These are phyloP conservation scores for Choiromyces venosus DNA, from an alignment of 495 filamentous ascomycete species.

Conservation along the genomic window DNA sequence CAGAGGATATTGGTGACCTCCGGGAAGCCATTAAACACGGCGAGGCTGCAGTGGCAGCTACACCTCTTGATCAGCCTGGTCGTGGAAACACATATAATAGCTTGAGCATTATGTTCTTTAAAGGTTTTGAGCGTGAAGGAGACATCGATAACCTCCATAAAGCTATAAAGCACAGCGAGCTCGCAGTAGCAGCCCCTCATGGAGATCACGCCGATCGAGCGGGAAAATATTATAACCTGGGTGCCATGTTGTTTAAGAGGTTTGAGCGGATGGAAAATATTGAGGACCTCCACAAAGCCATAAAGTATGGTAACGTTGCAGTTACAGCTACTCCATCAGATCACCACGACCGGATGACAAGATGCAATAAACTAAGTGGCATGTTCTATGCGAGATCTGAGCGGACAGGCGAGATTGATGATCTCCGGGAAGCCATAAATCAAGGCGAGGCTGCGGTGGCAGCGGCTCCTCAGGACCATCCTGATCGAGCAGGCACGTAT, in stretches of 20 bases:
- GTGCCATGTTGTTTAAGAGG: background rate
- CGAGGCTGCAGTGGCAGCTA: no score
- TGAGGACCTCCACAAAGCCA: conserved; percentile 4
- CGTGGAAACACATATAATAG: background rate
- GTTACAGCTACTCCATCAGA: background rate
- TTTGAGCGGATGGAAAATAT: background rate
- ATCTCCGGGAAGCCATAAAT: no score
- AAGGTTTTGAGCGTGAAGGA: background rate
- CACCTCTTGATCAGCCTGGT: no score
- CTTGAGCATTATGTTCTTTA: background rate
- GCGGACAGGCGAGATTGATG: no score
- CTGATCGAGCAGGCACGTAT: background rate
- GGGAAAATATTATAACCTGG: no score
- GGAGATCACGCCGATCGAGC: background rate
- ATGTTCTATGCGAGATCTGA: no score
- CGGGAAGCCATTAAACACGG: background rate
- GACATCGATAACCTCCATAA: background rate
- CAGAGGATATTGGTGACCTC: background rate
- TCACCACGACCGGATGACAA: background rate
- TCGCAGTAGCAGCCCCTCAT: background rate
- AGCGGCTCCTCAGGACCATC: background rate
- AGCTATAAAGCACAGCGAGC: background rate
- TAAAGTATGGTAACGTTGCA: background rate
- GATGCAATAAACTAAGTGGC: no score
- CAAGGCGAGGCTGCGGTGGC: background rate